Evolutionary conservation across 306 rosid genomes (phyloP), one percentile per base, ranked within the genome.

Genomic region (Corylus avellana): DNA sequence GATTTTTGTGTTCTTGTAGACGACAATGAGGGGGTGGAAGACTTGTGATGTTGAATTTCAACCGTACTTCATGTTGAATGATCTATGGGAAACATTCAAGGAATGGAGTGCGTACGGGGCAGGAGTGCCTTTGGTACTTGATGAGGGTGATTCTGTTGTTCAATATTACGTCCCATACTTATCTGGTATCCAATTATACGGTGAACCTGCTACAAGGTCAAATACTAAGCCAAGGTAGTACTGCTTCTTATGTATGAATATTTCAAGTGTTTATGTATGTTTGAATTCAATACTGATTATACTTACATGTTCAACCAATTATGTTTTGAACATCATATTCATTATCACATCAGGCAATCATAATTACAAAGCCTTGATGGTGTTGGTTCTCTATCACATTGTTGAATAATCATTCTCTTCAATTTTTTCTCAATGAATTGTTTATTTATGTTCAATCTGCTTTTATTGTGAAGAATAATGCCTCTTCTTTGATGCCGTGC

Each of bases 71-170:
- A 46, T 85, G 35, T 79, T 94, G 78, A 81, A 82, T 85, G 93
- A 94, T 87, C 95, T 92, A 64, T 92, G 97, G 97, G 97, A 94
- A 76, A 88, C 98, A 12, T 91, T 92, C 62, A 87, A 84, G 90
- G 98, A 94, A 84, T 90, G 97, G 97, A 94, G 97, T 82, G 94
- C 86, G 12, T 94, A 94, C 75, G 98, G 97, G 63, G 93, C 90
- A n/a, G 98, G 97, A 82, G 97, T 94, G 5, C 98, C 97, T 63
- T 84, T 91, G 80, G 51, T 92, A 58, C 97, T 92, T 67, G 87
- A 87, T 79, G 87, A 87, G 81, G 78, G 86, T 75, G 90, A 90
- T 56, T 90, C 97, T 77, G 97, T 92, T 62, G 75, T 92, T 9
- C 98, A 94, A 70, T 92, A 94, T 59, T 92, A 92, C 81, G 98